Evolutionary conservation across 495 filamentous ascomycete species (phyloP).

Genomic region (Tirmania nivea): DNA sequence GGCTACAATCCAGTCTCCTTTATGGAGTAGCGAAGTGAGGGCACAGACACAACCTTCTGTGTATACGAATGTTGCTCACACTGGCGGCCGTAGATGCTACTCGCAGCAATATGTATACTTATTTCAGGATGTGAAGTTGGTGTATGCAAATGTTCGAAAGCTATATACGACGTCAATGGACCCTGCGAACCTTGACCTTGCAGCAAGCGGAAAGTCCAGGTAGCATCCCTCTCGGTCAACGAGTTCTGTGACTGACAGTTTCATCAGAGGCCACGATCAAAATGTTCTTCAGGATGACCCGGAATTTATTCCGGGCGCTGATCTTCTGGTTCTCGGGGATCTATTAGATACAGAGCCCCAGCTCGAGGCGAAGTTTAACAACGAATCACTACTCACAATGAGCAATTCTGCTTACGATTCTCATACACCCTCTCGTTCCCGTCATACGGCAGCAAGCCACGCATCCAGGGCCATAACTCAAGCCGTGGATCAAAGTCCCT

Average conservation of each 20-base stretch:
- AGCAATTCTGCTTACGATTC: too few species aligned
- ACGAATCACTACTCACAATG: too few species aligned
- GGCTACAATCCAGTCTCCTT: slow-evolving; percentile 78
- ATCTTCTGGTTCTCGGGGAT: background rate
- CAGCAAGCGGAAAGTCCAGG: slow-evolving; percentile 50
- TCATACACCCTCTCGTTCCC: too few species aligned
- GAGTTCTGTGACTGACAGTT: background rate
- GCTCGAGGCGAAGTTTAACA: too few species aligned
- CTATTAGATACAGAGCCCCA: background rate
- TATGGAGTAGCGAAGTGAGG: slow-evolving; percentile 19
- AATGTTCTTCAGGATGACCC: slow-evolving; percentile 69
- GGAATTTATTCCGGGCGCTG: slow-evolving; percentile 47
- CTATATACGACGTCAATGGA: slow-evolving; percentile 22
- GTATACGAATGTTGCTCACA: background rate
- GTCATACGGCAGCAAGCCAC: too few species aligned
- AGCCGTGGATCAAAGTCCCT: too few species aligned
- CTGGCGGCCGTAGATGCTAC: slow-evolving; percentile 36
- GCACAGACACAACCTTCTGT: background rate
- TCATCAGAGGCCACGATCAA: slow-evolving; percentile 28
- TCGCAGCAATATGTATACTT: slow-evolving; percentile 72
- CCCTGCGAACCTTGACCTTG: slow-evolving; percentile 38
- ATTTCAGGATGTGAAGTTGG: slow-evolving; percentile 53
- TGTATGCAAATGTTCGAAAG: slow-evolving; percentile 50
- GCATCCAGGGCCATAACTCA: too few species aligned
- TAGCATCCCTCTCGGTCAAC: slow-evolving; percentile 20